Conservation (phyloP, 331 rosid species). For the Spiraea crenata region DNA sequence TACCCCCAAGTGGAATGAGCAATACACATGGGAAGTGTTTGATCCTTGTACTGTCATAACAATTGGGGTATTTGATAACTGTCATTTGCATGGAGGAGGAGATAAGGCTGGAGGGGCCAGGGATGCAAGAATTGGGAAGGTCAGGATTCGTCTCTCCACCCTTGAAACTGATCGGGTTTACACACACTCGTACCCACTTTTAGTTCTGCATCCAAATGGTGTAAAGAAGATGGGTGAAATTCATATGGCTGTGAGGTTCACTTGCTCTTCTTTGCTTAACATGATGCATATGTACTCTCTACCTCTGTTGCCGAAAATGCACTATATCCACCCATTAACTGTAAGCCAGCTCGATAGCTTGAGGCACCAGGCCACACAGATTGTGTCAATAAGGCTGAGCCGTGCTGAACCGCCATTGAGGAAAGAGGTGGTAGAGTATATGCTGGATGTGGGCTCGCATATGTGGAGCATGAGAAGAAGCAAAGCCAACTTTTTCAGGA, state of each 20-base stretch:
- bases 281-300: constrained; percentile 98
- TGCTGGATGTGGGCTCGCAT: constrained; percentile 94
- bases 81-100: constrained; percentile 91
- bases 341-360: constrained; percentile 79
- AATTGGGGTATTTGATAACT: constrained; percentile 85
- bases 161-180: constrained; percentile 91
- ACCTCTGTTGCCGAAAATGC: constrained; percentile 93
- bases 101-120: constrained; percentile 64
- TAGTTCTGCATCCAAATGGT: constrained; percentile 76
- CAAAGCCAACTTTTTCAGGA: constrained; percentile 88
- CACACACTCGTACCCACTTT: constrained; percentile 82
- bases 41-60: constrained; percentile 95
- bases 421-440: constrained; percentile 83
- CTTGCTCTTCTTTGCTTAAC: constrained; percentile 75
- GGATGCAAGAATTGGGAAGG: constrained; percentile 89
- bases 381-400: constrained; percentile 74
- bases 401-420: constrained; percentile 93
- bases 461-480: constrained; percentile 99
- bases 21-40: constrained; percentile 92
- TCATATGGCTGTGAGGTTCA: constrained; percentile 85
- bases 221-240: constrained; percentile 98
- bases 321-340: constrained; percentile 81
- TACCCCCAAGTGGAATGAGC: constrained; percentile 87
- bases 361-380: constrained; percentile 94
- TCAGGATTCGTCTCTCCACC: constrained; percentile 85